A percentile compares a stretch with the other conserved stretches of the same genome.
phyloP scores from a whole-genome alignment of 164 flowering plant species.

The Cinnamomum chago region DNA sequence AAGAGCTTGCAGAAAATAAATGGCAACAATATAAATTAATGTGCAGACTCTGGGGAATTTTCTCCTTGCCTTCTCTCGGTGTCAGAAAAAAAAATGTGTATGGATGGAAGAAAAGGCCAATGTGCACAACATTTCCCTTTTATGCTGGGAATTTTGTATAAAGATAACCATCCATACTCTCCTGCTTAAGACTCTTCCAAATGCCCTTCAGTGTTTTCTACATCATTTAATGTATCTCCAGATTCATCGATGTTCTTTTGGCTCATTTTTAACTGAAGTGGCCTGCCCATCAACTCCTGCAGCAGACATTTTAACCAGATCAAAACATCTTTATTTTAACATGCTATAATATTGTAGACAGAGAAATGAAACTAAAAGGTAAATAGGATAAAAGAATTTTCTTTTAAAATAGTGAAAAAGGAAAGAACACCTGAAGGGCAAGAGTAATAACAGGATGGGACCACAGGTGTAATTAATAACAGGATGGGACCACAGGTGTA shows the following conservation, averaged over 20 bases:
- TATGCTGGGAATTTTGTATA: background rate
- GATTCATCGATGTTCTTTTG: background rate
- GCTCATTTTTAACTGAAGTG: constrained; percentile 10
- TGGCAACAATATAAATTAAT: background rate
- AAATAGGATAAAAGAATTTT: background rate
- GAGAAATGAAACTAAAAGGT: background rate
- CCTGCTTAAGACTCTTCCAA: constrained; percentile 2
- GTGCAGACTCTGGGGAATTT: background rate
- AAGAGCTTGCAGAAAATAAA: background rate
- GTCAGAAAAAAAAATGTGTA: background rate
- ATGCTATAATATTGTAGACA: background rate
- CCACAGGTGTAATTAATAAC: background rate
- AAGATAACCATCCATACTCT: too few species aligned
- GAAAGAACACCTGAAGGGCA: background rate
- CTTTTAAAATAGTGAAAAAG: background rate
- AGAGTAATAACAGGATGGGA: background rate
- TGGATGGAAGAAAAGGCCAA: background rate
- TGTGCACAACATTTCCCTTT: background rate
- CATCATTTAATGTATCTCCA: background rate
- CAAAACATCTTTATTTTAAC: background rate
- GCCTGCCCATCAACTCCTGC: constrained; percentile 17
- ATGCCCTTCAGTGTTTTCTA: background rate
- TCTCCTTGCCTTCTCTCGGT: background rate
- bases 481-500: background rate
- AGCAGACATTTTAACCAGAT: background rate